Evolutionary conservation across 2,329 filamentous ascomycete species (phyloP), one percentile per base, ranked within the genome.

Genomic region (Fusarium dimerum): DNA sequence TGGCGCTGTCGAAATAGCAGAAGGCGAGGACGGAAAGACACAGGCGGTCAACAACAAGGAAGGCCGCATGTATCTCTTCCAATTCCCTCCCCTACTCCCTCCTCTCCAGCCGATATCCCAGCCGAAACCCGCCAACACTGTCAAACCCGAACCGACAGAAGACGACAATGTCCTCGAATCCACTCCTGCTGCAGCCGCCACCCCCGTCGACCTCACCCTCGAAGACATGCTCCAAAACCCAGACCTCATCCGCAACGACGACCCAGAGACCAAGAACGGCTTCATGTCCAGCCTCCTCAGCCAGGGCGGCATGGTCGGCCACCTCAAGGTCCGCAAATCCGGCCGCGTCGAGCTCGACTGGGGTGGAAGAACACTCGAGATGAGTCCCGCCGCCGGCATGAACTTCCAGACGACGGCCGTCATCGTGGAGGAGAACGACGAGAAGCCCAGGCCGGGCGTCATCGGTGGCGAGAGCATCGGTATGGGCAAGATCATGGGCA

Each of bases 401-500:
- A 77, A 78, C 57, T 86, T 85, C 63, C 60, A 84, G 54, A 84
- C 80, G 11, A 81, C 80, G 39, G 82, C 82, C 3, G 79, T 85
- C 45, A 76, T 87, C 48, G 73, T 85, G 8, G 83, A 86, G 64
- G 76, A 83, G 60, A 76, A 76, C 39, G 80, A 84, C 50, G 76
- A 79, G 63, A 81, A 82, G 65, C 68, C 76, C 4, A 71, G 71
- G 46, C 57, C 68, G 9, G 73, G 69, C 7, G 68, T 71, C n/a
- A 48, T 73, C 29, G 69, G 75, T 17, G 83, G 82, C 16, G 75
- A 76, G 44, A 80, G 81, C 30, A 78, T 81, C 51, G 82, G 82
- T 43, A 85, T 87, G 81, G 84, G 84, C 45, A 79, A 81, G 63
- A 78, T 87, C 52, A 80, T 82, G 74, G 83, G 82, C 45, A 81